Evolutionary conservation across 164 flowering plant genomes (phyloP), one percentile per base, ranked within the genome.

Genomic region (Vitis cinerea): DNA sequence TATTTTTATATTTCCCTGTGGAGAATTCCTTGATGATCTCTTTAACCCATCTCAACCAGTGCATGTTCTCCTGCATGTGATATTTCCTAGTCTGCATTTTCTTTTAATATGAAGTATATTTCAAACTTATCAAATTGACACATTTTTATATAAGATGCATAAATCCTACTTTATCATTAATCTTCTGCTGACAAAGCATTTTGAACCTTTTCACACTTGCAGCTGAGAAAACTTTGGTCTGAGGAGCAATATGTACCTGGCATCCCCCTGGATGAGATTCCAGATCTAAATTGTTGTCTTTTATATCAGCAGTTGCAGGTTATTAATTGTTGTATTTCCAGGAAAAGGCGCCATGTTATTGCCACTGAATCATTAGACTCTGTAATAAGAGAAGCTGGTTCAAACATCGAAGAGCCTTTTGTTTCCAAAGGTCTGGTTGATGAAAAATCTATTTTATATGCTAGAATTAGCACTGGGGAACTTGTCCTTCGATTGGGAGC

Each of bases 301-400:
- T 66, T 95, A 64, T 85, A 95, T 75, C 99, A 95, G 80, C 88
- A 87, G 72, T 77, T 95, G 73, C 97, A 95, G 78, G 96, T 91
- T 70, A 88, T 95, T 44, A 95, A 95, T 80, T 86, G 96, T 71
- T 95, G 99, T 79, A 68, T 92, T 79, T 88, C 98, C 50, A 81
- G 99, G 73, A 91, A 91, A 84, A 85, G 68, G 71, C 94, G 94
- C 9, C 90, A 76, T 23, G 17, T 13, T 61, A 71, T 83, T 74
- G 94, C 94, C 19, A 76, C 84, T 55, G 88, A 92, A 69, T 76
- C 94, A 64, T 69, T 95, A 71, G 89, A 95, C 29, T 80, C 82
- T 65, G 77, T 82, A 56, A 27, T 82, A 71, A 75, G 74, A 66
- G 83, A 84, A 72, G 82, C 85, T 59, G 75, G 69, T 72, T 57